Evolutionary conservation across 345 rosid genomes (phyloP).

Genomic region (Hypericum androsaemum): DNA sequence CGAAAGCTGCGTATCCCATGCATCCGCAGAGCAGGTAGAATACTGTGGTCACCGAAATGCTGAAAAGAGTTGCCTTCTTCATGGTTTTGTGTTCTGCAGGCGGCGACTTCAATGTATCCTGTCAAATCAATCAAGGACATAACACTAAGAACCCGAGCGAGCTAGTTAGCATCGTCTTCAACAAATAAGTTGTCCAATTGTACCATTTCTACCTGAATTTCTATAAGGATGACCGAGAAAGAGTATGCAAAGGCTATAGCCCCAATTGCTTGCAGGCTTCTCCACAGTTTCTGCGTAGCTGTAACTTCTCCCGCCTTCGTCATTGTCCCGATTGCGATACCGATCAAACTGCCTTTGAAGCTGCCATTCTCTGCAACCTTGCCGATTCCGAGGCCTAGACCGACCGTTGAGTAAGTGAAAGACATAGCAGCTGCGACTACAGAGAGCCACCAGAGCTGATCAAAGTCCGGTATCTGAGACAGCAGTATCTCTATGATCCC

Average conservation of each 20-base stretch:
- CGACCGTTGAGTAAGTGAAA: conserved; percentile 60
- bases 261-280: conserved; percentile 71
- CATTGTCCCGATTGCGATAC: conserved; percentile 41
- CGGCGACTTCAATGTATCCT: conserved; percentile 74
- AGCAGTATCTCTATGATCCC: conserved; percentile 58
- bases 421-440: conserved; percentile 78
- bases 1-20: conserved; percentile 79
- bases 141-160: too few species aligned
- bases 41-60: conserved; percentile 38
- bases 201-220: conserved; percentile 45
- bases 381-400: conserved; percentile 65
- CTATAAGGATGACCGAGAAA: conserved; percentile 50
- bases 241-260: conserved; percentile 78
- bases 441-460: conserved; percentile 81
- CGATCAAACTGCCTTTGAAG: conserved; percentile 47
- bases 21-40: conserved; percentile 74
- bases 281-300: conserved; percentile 40
- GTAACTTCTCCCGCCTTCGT: conserved; percentile 41
- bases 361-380: conserved; percentile 43
- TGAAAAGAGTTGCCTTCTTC: conserved; percentile 56
- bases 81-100: conserved; percentile 67
- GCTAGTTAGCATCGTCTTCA: too few species aligned
- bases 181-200: too few species aligned
- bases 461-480: conserved; percentile 79
- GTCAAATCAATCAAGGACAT: conserved; percentile 10